Percentiles rank a stretch among this genome's conserved stretches.
phyloP scores from a whole-genome alignment of 2,329 filamentous ascomycete genomes.

The Claviceps pusilla region DNA sequence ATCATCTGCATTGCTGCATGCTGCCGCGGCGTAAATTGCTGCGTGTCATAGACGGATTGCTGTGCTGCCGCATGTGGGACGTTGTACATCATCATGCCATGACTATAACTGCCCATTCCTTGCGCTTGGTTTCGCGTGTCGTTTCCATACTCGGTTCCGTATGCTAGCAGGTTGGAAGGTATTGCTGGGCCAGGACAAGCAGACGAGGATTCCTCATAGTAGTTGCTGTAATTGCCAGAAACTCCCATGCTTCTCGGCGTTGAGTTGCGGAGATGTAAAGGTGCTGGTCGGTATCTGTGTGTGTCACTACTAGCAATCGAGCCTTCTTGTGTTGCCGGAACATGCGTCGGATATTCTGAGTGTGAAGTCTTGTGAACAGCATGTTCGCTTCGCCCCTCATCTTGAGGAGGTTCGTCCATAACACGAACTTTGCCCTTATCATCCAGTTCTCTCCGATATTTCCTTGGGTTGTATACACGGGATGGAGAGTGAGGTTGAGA shows the following conservation, averaged over 20 bases:
- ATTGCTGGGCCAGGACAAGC: slow-evolving; percentile 42
- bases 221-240: slow-evolving; percentile 41
- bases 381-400: slow-evolving; percentile 61
- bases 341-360: slow-evolving; percentile 36
- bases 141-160: slow-evolving; percentile 51
- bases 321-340: slow-evolving; percentile 31
- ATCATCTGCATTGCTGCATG: slow-evolving; percentile 63
- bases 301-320: slow-evolving; percentile 18
- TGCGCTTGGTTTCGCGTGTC: slow-evolving; percentile 43
- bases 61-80: slow-evolving; percentile 49
- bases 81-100: slow-evolving; percentile 64
- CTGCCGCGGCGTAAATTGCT: slow-evolving; percentile 62
- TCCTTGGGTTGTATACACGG: not conserved
- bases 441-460: slow-evolving; percentile 13
- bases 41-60: slow-evolving; percentile 58
- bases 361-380: slow-evolving; percentile 46
- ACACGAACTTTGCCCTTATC: slow-evolving; percentile 34
- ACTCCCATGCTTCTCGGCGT: slow-evolving; percentile 37
- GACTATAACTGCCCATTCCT: slow-evolving; percentile 42
- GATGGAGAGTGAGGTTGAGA: too few relatives aligned
- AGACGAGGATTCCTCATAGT: slow-evolving; percentile 40
- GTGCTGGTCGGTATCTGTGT: slow-evolving; percentile 32
- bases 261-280: slow-evolving; percentile 34
- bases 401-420: slow-evolving; percentile 67
- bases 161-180: slow-evolving; percentile 37